Evolutionary conservation across 1,284 basidiomycete species (phyloP).

Genomic region (Gomphus bonarii): DNA sequence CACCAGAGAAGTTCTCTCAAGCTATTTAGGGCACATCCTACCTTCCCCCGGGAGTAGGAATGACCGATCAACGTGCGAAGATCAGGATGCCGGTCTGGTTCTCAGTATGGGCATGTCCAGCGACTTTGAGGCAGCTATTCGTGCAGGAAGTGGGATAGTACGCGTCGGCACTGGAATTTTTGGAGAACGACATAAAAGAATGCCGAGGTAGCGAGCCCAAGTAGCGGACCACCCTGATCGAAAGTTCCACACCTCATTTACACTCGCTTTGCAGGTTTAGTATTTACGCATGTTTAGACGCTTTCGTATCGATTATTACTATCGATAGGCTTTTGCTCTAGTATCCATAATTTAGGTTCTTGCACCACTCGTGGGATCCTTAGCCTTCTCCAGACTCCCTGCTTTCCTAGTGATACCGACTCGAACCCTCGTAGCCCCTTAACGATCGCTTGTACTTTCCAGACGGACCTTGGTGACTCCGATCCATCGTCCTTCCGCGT

Average conservation of each 20-base stretch:
- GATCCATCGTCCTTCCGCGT: neutral
- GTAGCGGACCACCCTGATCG: no score
- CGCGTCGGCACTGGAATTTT: conserved; percentile 91
- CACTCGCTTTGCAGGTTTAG: neutral
- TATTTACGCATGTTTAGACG: neutral
- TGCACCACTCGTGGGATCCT: neutral
- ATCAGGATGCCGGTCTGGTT: conserved; percentile 47
- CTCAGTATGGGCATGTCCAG: conserved; percentile 99
- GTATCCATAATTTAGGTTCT: conserved; percentile 6
- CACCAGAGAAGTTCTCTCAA: conserved; percentile 51
- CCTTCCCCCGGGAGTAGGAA: conserved; percentile 17
- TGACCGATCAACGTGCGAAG: conserved; percentile 36
- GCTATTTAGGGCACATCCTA: conserved; percentile 29
- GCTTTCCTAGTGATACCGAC: neutral
- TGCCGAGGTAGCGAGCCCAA: neutral
- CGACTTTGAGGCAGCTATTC: conserved; percentile 84
- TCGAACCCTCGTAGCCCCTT: conserved; percentile 2
- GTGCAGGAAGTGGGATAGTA: conserved; percentile 79
- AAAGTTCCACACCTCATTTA: neutral
- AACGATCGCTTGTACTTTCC: conserved; percentile 1
- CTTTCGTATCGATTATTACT: neutral
- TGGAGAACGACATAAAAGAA: conserved; percentile 55
- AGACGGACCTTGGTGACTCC: neutral
- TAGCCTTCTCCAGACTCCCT: neutral
- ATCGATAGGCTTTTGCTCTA: neutral